Evolutionary conservation across 2,329 filamentous ascomycete genomes (phyloP).

Genomic region (Pseudocercospora crystallina): DNA sequence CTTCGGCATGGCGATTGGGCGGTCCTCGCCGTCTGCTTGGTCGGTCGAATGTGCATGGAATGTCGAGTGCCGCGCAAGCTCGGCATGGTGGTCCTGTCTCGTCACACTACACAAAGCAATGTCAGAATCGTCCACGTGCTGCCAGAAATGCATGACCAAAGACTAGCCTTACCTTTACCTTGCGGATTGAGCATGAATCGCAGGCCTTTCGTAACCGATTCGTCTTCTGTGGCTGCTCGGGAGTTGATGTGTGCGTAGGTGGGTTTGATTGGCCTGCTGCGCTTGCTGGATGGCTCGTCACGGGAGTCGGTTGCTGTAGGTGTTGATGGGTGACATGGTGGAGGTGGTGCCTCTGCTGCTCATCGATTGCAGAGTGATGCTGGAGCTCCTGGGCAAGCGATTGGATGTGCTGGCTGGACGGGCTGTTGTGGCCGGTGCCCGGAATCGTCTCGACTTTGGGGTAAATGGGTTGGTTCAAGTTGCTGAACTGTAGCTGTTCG

Average conservation of each 20-base stretch:
- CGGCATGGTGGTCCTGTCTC: constrained; percentile 65
- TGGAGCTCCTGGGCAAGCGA: constrained; percentile 32
- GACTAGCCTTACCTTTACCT: constrained; percentile 37
- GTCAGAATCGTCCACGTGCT: constrained; percentile 5
- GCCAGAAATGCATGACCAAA: not conserved
- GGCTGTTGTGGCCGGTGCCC: constrained; percentile 26
- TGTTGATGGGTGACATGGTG: constrained; percentile 29
- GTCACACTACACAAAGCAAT: constrained; percentile 53
- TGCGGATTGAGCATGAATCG: constrained; percentile 41
- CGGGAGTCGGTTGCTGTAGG: constrained; percentile 27
- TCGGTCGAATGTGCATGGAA: constrained; percentile 66
- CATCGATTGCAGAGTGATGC: constrained; percentile 31
- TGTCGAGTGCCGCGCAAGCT: constrained; percentile 64
- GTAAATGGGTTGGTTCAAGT: constrained; percentile 35
- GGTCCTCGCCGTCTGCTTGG: constrained; percentile 64
- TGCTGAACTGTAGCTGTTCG: constrained; percentile 35
- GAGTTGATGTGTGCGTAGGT: constrained; percentile 22
- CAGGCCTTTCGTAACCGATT: constrained; percentile 43
- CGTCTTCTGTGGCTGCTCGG: constrained; percentile 33
- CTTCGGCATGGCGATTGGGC: constrained; percentile 66
- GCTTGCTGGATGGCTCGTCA: constrained; percentile 27
- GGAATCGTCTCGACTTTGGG: constrained; percentile 35
- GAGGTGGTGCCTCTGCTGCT: constrained; percentile 34
- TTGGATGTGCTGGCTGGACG: constrained; percentile 34
- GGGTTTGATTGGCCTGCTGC: constrained; percentile 24